These are phyloP conservation scores for Aspergillus ochraceus DNA, from an alignment of 2,329 filamentous ascomycete genomes.

Conservation along the genomic window DNA sequence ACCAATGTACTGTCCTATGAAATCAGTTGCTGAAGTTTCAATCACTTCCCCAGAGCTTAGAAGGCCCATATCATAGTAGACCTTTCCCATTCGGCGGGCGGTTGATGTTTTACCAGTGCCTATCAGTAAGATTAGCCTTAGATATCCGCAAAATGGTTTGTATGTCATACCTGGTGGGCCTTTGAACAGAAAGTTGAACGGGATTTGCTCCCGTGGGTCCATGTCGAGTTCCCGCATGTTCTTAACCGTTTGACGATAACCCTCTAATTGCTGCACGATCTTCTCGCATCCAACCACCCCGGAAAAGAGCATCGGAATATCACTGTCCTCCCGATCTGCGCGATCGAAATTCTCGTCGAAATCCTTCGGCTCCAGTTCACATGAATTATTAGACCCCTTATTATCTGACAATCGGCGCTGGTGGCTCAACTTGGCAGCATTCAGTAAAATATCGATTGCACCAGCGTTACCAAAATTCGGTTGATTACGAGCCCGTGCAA, in stretches of 20 bases:
- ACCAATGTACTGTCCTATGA: slow-evolving; percentile 68
- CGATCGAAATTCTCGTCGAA: slow-evolving; percentile 63
- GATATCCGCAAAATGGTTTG: background rate
- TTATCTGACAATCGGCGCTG: slow-evolving; percentile 44
- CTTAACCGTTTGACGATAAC: slow-evolving; percentile 54
- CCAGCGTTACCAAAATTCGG: slow-evolving; percentile 72
- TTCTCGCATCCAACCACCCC: slow-evolving; percentile 60
- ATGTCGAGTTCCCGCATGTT: slow-evolving; percentile 53
- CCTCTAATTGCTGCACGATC: slow-evolving; percentile 54
- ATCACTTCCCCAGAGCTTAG: slow-evolving; percentile 60
- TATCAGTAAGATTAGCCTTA: slow-evolving; percentile 17
- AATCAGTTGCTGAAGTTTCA: slow-evolving; percentile 66
- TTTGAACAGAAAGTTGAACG: slow-evolving; percentile 69
- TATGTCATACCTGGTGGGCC: slow-evolving; percentile 58
- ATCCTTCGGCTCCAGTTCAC: slow-evolving; percentile 37
- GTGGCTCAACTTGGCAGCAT: slow-evolving; percentile 55
- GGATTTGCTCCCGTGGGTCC: slow-evolving; percentile 60
- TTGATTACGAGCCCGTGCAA: slow-evolving; percentile 61
- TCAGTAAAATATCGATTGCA: slow-evolving; percentile 70
- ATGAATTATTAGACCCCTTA: background rate
- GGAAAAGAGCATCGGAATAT: slow-evolving; percentile 57
- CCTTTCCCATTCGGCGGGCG: slow-evolving; percentile 71
- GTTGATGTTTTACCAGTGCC: slow-evolving; percentile 73
- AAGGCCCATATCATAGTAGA: slow-evolving; percentile 75
- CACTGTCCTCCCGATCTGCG: slow-evolving; percentile 46